phyloP scores from a whole-genome alignment of 2,329 filamentous ascomycete genomes.

The Fusarium sacchari region DNA sequence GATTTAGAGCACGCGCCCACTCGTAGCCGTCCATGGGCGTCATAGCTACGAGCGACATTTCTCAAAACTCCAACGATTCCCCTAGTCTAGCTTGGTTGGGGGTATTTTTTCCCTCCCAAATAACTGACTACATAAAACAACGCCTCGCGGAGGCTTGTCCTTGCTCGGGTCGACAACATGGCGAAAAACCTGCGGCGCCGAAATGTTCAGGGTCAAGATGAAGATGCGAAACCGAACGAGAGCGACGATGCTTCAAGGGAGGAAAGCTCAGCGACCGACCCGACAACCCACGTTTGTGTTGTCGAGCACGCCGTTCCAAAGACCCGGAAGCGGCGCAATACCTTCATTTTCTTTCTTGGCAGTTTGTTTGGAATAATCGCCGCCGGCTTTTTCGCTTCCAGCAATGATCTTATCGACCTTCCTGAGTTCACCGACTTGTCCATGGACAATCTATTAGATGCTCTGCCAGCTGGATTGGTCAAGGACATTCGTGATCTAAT shows the following conservation, averaged over 20 bases:
- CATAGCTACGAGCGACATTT: constrained; percentile 34
- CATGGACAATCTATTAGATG: constrained; percentile 87
- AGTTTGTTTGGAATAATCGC: constrained; percentile 90
- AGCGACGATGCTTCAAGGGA: constrained; percentile 40
- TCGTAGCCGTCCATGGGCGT: constrained; percentile 24
- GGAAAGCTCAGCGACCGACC: constrained; percentile 41
- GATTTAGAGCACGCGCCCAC: constrained; percentile 36
- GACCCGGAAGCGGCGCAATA: constrained; percentile 76
- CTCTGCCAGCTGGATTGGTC: constrained; percentile 85
- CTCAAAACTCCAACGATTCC: constrained; percentile 4
- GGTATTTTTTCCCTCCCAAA: not conserved
- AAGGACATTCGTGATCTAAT: constrained; percentile 87
- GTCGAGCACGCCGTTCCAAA: constrained; percentile 57
- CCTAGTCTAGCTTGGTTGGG: not conserved
- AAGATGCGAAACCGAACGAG: constrained; percentile 34
- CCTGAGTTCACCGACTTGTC: constrained; percentile 76
- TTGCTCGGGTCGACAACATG: constrained; percentile 38
- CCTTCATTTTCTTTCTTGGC: constrained; percentile 86
- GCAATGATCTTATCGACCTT: constrained; percentile 88
- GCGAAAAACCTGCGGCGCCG: constrained; percentile 50
- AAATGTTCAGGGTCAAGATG: constrained; percentile 33
- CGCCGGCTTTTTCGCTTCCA: constrained; percentile 89
- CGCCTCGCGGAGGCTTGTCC: constrained; percentile 34
- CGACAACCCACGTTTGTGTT: constrained; percentile 53
- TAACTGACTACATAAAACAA: constrained; percentile 17